Evolutionary conservation across 805 yeast species (phyloP).

Genomic region (Suhomyces sp.): DNA sequence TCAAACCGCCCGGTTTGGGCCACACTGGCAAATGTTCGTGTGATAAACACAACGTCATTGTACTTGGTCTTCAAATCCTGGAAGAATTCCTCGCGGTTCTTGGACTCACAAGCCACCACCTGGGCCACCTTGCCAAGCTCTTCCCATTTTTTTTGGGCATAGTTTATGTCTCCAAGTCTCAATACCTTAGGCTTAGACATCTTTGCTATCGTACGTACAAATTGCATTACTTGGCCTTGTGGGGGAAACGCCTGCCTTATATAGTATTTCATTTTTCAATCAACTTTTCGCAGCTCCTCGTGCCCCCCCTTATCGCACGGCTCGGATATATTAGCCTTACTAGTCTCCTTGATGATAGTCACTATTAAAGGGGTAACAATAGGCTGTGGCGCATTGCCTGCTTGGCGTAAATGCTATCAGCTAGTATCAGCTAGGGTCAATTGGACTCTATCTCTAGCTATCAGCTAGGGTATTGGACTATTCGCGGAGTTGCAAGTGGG

Average conservation of each 20-base stretch:
- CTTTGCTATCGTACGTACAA: neutral
- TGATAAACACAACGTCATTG: slow-evolving; percentile 39
- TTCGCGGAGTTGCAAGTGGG: neutral
- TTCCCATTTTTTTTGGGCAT: slow-evolving; percentile 68
- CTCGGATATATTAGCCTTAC: neutral
- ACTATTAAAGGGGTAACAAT: neutral
- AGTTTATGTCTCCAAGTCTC: slow-evolving; percentile 58
- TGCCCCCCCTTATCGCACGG: neutral
- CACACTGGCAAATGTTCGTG: slow-evolving; percentile 54
- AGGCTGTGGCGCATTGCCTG: neutral
- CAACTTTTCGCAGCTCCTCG: neutral
- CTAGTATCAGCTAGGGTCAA: too few species aligned
- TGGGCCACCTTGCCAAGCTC: slow-evolving; percentile 43
- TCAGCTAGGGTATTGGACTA: too few species aligned
- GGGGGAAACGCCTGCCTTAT: neutral
- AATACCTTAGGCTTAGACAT: slow-evolving; percentile 25
- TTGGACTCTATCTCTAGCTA: too few species aligned
- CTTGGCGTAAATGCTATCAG: too few species aligned
- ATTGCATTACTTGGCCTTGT: neutral
- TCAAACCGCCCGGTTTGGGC: slow-evolving; percentile 62
- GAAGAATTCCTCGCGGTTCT: slow-evolving; percentile 38
- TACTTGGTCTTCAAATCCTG: slow-evolving; percentile 44
- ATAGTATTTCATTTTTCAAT: neutral
- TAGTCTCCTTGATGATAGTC: neutral
- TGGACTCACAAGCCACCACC: slow-evolving; percentile 35